Percentiles rank a stretch among this genome's conserved stretches.
These are phyloP conservation scores for Calonectria montana DNA, from an alignment of 2,329 filamentous ascomycete species.

Conservation along the genomic window DNA sequence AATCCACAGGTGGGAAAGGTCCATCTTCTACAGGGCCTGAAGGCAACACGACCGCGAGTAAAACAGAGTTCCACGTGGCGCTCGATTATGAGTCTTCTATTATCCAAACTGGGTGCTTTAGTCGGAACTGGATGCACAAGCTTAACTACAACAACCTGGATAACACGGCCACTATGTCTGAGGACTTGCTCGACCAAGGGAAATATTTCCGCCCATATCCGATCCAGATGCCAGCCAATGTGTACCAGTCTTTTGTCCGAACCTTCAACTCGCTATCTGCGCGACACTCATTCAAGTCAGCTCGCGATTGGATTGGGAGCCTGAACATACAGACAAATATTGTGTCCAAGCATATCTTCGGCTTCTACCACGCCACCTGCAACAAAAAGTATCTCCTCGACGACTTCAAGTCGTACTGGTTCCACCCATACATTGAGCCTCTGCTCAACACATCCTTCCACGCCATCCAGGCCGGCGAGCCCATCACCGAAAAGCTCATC, in stretches of 20 bases:
- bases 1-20: conserved; percentile 26
- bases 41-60: conserved; percentile 8
- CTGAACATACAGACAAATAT: conserved; percentile 37
- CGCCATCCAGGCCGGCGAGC: conserved; percentile 4
- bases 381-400: conserved; percentile 37
- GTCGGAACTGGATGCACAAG: conserved; percentile 59
- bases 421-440: conserved; percentile 23
- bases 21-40: conserved; percentile 22
- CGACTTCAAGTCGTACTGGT: conserved; percentile 35
- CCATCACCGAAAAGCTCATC: conserved; percentile 23
- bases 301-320: conserved; percentile 27
- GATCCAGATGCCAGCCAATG: conserved; percentile 33
- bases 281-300: background rate
- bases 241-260: conserved; percentile 15
- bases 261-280: conserved; percentile 16
- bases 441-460: conserved; percentile 15
- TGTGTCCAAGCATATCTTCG: conserved; percentile 36
- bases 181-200: conserved; percentile 24
- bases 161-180: conserved; percentile 50
- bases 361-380: conserved; percentile 42
- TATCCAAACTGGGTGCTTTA: conserved; percentile 59
- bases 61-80: conserved; percentile 32
- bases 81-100: conserved; percentile 51
- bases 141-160: conserved; percentile 55
- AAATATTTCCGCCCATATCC: conserved; percentile 22